Conservation (phyloP, 1,284 basidiomycete genomes). For the Ganoderma sinense region DNA sequence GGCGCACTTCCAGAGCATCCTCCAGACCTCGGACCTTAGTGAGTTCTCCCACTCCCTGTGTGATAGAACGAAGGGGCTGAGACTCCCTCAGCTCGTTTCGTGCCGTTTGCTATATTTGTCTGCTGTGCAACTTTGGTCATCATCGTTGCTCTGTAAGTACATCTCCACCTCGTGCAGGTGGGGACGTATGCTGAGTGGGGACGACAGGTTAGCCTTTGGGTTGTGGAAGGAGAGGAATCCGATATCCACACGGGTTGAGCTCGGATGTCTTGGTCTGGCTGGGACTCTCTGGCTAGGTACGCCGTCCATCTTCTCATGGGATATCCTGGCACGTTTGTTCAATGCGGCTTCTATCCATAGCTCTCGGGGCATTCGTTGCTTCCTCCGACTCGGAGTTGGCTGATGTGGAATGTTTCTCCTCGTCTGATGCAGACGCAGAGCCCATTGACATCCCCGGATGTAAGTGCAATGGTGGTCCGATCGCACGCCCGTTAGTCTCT, state of each 20-base stretch:
- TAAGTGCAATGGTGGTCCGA: constrained; percentile 48
- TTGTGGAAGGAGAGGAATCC: constrained; percentile 72
- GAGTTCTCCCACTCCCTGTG: constrained; percentile 39
- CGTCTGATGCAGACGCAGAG: constrained; percentile 53
- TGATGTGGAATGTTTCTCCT: constrained; percentile 81
- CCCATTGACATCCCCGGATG: constrained; percentile 66
- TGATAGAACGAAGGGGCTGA: not conserved
- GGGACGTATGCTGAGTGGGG: not conserved
- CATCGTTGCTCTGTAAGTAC: constrained; percentile 67
- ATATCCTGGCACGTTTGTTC: not conserved
- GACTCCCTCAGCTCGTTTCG: constrained; percentile 70
- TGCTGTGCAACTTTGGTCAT: constrained; percentile 72
- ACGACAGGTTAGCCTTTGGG: constrained; percentile 64
- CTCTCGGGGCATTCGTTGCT: constrained; percentile 73
- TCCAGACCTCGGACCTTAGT: constrained; percentile 82
- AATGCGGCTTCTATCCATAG: constrained; percentile 44
- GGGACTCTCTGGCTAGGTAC: constrained; percentile 83
- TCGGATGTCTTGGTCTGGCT: constrained; percentile 70
- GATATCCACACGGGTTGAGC: constrained; percentile 79
- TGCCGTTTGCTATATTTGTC: constrained; percentile 84
- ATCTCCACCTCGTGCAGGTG: not conserved
- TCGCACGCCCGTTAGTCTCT: constrained; percentile 4
- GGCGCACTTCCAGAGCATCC: constrained; percentile 72
- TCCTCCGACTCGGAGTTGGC: constrained; percentile 78
- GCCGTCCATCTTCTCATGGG: constrained; percentile 35